A percentile compares a stretch with the other conserved stretches of the same genome.
Conservation (phyloP, 2,329 filamentous ascomycete genomes). For the Colletotrichum tropicale region DNA sequence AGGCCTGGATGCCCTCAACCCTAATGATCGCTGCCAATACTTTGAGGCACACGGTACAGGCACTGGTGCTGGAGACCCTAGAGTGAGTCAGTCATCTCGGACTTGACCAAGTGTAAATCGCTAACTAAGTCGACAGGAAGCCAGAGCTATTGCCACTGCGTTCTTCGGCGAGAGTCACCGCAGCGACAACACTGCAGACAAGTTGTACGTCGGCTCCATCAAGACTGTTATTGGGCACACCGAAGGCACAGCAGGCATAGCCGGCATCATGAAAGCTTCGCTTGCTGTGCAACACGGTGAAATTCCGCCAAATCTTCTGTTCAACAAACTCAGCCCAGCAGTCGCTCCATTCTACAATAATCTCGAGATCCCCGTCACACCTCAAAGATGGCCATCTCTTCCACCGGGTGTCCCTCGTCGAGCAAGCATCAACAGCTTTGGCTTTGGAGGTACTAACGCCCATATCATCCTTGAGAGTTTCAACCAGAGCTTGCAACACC, state of each 20-base stretch:
- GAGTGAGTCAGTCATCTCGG: not conserved
- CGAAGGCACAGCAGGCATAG: constrained; percentile 29
- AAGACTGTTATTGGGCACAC: constrained; percentile 32
- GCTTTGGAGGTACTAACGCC: constrained; percentile 49
- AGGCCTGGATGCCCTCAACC: constrained; percentile 7
- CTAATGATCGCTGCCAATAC: constrained; percentile 12
- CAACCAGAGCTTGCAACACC: not conserved
- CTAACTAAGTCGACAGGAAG: constrained; percentile 26
- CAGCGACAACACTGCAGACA: constrained; percentile 23
- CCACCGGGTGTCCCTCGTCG: not conserved
- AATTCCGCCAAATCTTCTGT: constrained; percentile 33
- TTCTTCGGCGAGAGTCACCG: not conserved
- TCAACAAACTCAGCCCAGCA: constrained; percentile 31
- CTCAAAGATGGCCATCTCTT: constrained; percentile 20
- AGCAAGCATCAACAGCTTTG: constrained; percentile 34
- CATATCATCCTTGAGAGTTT: constrained; percentile 39
- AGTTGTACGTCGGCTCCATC: constrained; percentile 27
- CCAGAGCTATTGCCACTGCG: constrained; percentile 45
- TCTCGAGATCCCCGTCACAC: constrained; percentile 19
- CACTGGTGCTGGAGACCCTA: constrained; percentile 42
- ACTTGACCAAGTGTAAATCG: not conserved
- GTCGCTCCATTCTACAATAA: constrained; percentile 28
- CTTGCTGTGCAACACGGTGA: constrained; percentile 22
- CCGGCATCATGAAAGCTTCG: constrained; percentile 29
- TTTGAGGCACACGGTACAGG: constrained; percentile 44